Evolutionary conservation across 2,329 filamentous ascomycete species (phyloP).

Genomic region (Magnaporthiopsis poae): DNA sequence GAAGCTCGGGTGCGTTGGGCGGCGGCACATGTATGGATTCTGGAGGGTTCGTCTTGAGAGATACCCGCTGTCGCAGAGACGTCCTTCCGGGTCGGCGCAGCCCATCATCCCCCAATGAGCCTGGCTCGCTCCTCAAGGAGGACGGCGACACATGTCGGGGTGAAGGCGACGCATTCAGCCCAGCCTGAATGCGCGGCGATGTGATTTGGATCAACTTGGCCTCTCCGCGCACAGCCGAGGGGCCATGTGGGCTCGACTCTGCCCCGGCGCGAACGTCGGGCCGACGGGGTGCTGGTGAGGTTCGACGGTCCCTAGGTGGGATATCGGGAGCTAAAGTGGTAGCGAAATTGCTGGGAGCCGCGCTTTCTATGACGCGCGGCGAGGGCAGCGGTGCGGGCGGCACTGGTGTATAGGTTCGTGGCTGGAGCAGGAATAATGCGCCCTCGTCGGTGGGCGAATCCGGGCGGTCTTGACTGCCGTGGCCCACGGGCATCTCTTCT

Average conservation of each 20-base stretch:
- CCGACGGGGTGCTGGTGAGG: background rate
- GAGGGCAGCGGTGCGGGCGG: constrained; percentile 38
- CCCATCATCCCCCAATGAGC: background rate
- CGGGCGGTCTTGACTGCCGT: background rate
- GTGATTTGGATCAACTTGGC: constrained; percentile 9
- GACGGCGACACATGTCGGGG: constrained; percentile 1
- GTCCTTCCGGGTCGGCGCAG: constrained; percentile 21
- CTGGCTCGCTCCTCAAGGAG: constrained; percentile 13
- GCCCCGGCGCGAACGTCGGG: background rate
- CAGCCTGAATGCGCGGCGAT: background rate
- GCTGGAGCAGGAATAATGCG: constrained; percentile 44
- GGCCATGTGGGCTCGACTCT: background rate
- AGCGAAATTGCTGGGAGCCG: background rate
- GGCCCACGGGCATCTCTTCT: background rate
- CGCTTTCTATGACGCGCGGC: constrained; percentile 27
- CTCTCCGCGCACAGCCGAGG: constrained; percentile 2
- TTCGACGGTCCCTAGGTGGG: background rate
- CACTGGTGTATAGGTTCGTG: constrained; percentile 47
- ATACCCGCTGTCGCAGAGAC: constrained; percentile 45
- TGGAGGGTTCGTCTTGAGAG: constrained; percentile 41
- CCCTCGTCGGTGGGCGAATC: constrained; percentile 10
- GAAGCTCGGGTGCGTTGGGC: constrained; percentile 24
- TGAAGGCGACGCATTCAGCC: background rate
- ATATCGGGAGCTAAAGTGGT: constrained; percentile 2
- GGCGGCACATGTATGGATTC: constrained; percentile 46